Evolutionary conservation across 2,329 filamentous ascomycete species (phyloP).

Genomic region (Teratosphaeria pseudoeucalypti): DNA sequence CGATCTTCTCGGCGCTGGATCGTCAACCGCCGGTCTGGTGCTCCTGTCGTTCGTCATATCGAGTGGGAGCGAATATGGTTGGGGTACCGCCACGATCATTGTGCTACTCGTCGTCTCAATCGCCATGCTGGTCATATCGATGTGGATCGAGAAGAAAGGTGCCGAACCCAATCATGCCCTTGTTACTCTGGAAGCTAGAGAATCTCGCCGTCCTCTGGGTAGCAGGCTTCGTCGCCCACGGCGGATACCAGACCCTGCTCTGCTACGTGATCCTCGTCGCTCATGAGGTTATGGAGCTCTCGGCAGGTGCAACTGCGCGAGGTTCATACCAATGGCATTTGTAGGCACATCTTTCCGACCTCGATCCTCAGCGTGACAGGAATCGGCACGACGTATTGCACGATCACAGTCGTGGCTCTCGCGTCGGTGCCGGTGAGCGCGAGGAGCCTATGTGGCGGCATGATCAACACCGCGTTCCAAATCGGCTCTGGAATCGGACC

Average conservation of each 20-base stretch:
- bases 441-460: constrained; percentile 32
- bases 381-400: constrained; percentile 33
- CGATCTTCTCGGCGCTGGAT: constrained; percentile 32
- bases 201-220: constrained; percentile 39
- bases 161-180: constrained; percentile 36
- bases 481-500: constrained; percentile 33
- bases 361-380: constrained; percentile 31
- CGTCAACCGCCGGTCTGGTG: constrained; percentile 35
- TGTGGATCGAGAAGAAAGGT: constrained; percentile 35
- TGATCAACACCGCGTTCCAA: constrained; percentile 37
- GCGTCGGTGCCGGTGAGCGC: constrained; percentile 32
- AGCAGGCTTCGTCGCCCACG: constrained; percentile 34
- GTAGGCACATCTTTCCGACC: constrained; percentile 31
- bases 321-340: constrained; percentile 33
- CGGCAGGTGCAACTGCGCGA: constrained; percentile 29
- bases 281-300: constrained; percentile 31
- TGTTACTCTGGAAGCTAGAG: constrained; percentile 36
- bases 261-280: constrained; percentile 35
- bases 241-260: constrained; percentile 33
- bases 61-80: constrained; percentile 37
- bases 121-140: constrained; percentile 29
- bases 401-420: constrained; percentile 32
- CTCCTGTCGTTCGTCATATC: constrained; percentile 37
- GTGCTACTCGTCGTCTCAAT: constrained; percentile 31
- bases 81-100: constrained; percentile 37